Conservation (phyloP, 1,139 yeast genomes). For the Pneumocystis canis region DNA sequence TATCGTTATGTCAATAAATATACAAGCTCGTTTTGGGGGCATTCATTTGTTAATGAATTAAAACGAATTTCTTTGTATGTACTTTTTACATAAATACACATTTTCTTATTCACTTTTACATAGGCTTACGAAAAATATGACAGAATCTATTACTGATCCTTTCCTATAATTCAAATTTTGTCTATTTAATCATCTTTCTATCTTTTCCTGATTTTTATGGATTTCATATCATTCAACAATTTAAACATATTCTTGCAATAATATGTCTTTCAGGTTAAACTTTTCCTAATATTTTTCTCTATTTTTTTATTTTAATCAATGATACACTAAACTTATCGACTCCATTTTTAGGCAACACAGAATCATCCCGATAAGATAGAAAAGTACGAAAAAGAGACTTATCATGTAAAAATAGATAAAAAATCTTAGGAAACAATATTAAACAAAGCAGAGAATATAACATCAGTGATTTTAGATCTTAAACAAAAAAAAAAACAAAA, state of each 20-base stretch:
- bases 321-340: background rate
- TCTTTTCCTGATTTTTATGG: background rate
- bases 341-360: background rate
- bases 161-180: background rate
- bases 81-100: background rate
- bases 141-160: background rate
- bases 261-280: background rate
- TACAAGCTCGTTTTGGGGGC: constrained; percentile 96
- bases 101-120: background rate
- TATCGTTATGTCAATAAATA: constrained; percentile 80
- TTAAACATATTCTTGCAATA: background rate
- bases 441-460: background rate
- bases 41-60: constrained; percentile 80
- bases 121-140: background rate
- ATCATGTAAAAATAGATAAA: background rate
- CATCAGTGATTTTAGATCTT: background rate
- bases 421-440: background rate
- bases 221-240: background rate
- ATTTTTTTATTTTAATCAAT: background rate
- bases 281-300: background rate
- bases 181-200: background rate
- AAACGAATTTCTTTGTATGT: constrained; percentile 26
- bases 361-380: background rate
- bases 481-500: background rate
- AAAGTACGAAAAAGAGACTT: background rate